A percentile compares a stretch with the other conserved stretches of the same genome.
Evolutionary conservation across 306 rosid species (phyloP).

Genomic region (Cucurbita pepo): DNA sequence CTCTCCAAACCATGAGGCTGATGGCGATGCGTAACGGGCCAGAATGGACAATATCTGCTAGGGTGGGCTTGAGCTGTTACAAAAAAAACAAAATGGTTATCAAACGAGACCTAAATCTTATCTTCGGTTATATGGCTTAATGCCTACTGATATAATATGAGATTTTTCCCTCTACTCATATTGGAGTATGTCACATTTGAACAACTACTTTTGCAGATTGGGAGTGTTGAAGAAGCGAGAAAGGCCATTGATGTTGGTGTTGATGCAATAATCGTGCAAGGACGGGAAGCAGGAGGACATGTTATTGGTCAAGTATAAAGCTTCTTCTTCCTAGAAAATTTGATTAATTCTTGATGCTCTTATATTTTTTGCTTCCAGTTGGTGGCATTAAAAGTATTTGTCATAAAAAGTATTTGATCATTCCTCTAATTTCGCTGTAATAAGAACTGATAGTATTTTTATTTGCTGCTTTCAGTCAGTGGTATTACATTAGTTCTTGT

Average conservation of each 20-base stretch:
- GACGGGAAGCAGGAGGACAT: slow-evolving; percentile 90
- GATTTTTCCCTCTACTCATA: background rate
- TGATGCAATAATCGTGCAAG: slow-evolving; percentile 79
- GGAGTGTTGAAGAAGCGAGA: slow-evolving; percentile 37
- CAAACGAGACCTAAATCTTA: background rate
- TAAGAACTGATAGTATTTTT: background rate
- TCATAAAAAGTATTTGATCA: background rate
- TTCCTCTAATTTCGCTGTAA: too few relatives aligned
- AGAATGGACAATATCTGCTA: too few relatives aligned
- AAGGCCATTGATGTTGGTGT: slow-evolving; percentile 50
- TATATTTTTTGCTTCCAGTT: background rate
- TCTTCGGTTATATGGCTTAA: background rate
- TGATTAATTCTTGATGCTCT: background rate
- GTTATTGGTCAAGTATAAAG: slow-evolving; percentile 60
- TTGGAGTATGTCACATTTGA: background rate
- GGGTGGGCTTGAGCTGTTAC: too few relatives aligned
- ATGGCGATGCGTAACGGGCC: too few relatives aligned
- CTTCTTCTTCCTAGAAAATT: slow-evolving; percentile 1
- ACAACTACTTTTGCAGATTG: slow-evolving; percentile 28
- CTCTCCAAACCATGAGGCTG: too few relatives aligned
- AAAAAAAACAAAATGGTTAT: too few relatives aligned
- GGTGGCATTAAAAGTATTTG: too few relatives aligned
- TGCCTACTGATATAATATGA: background rate
- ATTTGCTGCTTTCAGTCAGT: background rate
- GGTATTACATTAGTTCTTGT: background rate